Percentiles rank a stretch among this genome's conserved stretches.
Evolutionary conservation across 345 rosid genomes (phyloP).

Genomic region (Sisymbrium altissimum): DNA sequence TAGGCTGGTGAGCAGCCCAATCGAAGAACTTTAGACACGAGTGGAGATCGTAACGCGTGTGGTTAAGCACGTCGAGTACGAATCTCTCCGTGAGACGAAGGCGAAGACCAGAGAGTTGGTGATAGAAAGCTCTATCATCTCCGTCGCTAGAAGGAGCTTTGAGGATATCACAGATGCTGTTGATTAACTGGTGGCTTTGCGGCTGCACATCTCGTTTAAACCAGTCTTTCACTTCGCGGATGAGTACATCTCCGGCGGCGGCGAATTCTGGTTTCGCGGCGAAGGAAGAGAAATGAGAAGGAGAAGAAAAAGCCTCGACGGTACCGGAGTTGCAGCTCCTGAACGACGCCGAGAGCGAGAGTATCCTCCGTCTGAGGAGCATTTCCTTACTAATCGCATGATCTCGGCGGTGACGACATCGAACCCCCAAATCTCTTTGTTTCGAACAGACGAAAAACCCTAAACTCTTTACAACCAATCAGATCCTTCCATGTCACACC

Average conservation of each 20-base stretch:
- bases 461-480: constrained; percentile 5
- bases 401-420: constrained; percentile 28
- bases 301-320: not conserved
- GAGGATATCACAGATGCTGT: constrained; percentile 44
- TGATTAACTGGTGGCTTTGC: constrained; percentile 25
- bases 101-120: constrained; percentile 42
- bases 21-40: constrained; percentile 84
- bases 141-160: constrained; percentile 27
- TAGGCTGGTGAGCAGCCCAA: constrained; percentile 79
- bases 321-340: constrained; percentile 1
- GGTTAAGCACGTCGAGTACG: constrained; percentile 56
- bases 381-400: constrained; percentile 26
- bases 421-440: constrained; percentile 1
- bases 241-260: constrained; percentile 37
- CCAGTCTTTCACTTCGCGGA: constrained; percentile 55
- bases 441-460: constrained; percentile 21
- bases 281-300: not conserved
- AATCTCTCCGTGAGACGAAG: constrained; percentile 52
- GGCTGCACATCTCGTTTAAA: constrained; percentile 36
- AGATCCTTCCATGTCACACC: constrained; percentile 2
- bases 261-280: constrained; percentile 8
- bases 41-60: constrained; percentile 49
- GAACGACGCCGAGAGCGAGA: constrained; percentile 33
- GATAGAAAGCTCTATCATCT: constrained; percentile 29
- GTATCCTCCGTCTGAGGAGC: constrained; percentile 39